Percentiles rank a stretch among this genome's conserved stretches.
Evolutionary conservation across 129 eudicot genomes (phyloP).

Genomic region (Chrysanthemum seticuspe): DNA sequence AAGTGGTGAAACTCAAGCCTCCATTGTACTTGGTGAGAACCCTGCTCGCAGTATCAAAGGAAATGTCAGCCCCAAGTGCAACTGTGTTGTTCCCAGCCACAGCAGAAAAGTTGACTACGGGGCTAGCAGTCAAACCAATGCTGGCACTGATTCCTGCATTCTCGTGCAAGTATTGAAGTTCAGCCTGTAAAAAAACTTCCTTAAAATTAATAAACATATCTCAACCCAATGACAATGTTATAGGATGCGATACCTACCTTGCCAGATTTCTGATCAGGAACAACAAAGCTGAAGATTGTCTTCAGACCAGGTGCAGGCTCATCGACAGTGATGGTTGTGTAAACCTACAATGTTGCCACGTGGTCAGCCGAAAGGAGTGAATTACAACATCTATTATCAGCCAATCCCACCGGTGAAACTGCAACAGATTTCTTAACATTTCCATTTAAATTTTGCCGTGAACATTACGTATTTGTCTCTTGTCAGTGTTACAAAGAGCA

Average conservation of each 20-base stretch:
- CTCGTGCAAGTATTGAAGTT: slow-evolving; percentile 81
- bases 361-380: neutral
- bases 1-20: slow-evolving; percentile 58
- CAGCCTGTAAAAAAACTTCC: slow-evolving; percentile 39
- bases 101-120: slow-evolving; percentile 88
- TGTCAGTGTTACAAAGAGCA: no score
- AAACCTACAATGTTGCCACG: slow-evolving; percentile 40
- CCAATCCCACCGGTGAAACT: neutral
- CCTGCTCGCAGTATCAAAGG: slow-evolving; percentile 82
- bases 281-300: slow-evolving; percentile 61
- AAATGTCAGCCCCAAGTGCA: slow-evolving; percentile 72
- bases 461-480: neutral
- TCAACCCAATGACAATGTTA: slow-evolving; percentile 8
- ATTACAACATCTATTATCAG: neutral
- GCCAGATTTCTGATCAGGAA: slow-evolving; percentile 79
- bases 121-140: slow-evolving; percentile 82
- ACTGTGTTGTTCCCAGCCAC: slow-evolving; percentile 65
- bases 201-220: neutral
- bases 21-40: slow-evolving; percentile 75
- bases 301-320: slow-evolving; percentile 87
- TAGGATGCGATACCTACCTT: slow-evolving; percentile 45
- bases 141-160: slow-evolving; percentile 79
- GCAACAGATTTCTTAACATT: neutral
- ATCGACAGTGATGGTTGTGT: slow-evolving; percentile 67
- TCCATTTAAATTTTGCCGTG: neutral